Percentiles rank a stretch among this genome's conserved stretches.
Evolutionary conservation across 257 asterid species (phyloP).

Genomic region (Cruciata laevipes): DNA sequence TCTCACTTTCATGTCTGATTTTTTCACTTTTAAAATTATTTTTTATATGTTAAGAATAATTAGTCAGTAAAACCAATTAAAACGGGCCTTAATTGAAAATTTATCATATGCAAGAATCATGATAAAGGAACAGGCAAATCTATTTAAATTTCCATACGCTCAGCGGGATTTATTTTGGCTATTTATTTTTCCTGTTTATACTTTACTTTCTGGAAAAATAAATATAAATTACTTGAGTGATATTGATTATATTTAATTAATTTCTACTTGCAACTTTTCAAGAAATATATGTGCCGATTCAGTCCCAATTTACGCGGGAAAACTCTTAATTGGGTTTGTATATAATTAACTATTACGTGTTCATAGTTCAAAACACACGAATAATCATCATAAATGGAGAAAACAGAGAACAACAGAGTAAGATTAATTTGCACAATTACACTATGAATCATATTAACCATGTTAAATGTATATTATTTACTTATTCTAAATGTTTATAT

Average conservation of each 20-base stretch:
- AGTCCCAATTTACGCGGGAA: neutral
- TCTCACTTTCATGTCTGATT: too few species aligned
- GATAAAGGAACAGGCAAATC: too few species aligned
- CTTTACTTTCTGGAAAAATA: neutral
- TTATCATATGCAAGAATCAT: too few species aligned
- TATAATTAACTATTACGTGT: neutral
- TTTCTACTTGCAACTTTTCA: neutral
- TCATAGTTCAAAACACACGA: neutral
- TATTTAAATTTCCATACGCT: too few species aligned
- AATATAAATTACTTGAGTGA: too few species aligned
- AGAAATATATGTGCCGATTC: neutral
- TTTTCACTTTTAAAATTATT: too few species aligned
- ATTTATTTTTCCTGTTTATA: too few species aligned
- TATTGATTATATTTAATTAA: too few species aligned
- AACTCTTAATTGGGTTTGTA: neutral
- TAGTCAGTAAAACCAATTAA: too few species aligned
- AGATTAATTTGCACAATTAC: neutral
- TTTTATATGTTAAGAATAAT: too few species aligned
- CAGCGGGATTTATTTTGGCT: too few species aligned
- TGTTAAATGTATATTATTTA: neutral
- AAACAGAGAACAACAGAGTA: constrained; percentile 10
- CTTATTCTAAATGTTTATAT: neutral
- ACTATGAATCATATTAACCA: neutral
- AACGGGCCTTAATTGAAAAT: too few species aligned
- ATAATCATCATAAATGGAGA: neutral